Evolutionary conservation across 331 rosid species (phyloP).

Genomic region (Acacia pycnantha): DNA sequence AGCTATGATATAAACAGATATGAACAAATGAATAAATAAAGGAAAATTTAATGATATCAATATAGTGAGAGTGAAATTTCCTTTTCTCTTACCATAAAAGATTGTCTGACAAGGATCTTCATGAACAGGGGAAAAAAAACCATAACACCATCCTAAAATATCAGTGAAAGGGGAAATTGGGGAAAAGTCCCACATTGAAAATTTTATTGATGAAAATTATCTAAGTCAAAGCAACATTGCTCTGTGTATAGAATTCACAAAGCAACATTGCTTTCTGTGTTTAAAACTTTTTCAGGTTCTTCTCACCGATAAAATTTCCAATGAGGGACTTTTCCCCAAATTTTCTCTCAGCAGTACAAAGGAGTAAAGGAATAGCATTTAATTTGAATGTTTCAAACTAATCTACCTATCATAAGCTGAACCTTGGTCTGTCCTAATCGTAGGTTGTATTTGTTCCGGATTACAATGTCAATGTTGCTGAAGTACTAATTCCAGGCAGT

Average conservation of each 20-base stretch:
- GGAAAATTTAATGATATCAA: not conserved
- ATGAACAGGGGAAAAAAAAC: too few relatives aligned
- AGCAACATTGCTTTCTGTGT: too few relatives aligned
- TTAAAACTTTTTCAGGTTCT: too few relatives aligned
- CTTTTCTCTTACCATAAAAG: not conserved
- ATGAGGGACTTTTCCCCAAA: too few relatives aligned
- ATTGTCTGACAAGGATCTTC: not conserved
- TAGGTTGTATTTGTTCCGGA: slow-evolving; percentile 91
- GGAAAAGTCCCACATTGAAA: too few relatives aligned
- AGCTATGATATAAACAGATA: not conserved
- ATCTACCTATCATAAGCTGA: not conserved
- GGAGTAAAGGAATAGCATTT: not conserved
- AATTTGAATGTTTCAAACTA: not conserved
- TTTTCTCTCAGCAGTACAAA: not conserved
- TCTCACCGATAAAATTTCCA: too few relatives aligned
- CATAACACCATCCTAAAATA: not conserved
- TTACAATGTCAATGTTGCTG: slow-evolving; percentile 92
- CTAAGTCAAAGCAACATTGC: too few relatives aligned
- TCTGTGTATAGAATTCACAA: too few relatives aligned
- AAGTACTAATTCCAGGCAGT: slow-evolving; percentile 89
- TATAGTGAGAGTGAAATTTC: not conserved
- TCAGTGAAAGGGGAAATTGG: too few relatives aligned
- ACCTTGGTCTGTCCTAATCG: slow-evolving; percentile 7
- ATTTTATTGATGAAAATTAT: too few relatives aligned
- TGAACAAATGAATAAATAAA: not conserved